Percentiles rank a stretch among this genome's conserved stretches.
Conservation (phyloP, 179 eudicot genomes). For the Nepenthes alata region DNA sequence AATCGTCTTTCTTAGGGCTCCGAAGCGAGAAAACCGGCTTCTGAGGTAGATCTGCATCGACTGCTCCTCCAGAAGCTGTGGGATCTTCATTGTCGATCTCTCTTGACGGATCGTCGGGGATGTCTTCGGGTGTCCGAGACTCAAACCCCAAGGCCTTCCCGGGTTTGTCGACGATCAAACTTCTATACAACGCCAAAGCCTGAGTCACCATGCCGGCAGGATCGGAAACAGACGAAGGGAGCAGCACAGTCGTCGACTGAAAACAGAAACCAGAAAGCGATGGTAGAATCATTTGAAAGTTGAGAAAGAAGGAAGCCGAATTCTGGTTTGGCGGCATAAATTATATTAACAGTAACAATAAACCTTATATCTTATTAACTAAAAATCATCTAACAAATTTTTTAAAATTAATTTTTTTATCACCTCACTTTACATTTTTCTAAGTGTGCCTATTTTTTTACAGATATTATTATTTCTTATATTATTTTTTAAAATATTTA, state of each 20-base stretch:
- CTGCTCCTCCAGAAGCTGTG: background rate
- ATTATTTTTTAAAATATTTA: too few relatives aligned
- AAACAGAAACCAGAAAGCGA: background rate
- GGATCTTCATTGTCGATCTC: constrained; percentile 9
- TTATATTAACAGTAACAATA: too few relatives aligned
- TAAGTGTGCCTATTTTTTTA: too few relatives aligned
- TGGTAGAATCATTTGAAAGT: background rate
- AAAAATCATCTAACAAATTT: too few relatives aligned
- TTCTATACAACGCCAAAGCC: constrained; percentile 57
- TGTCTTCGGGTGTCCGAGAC: constrained; percentile 1
- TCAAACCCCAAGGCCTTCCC: constrained; percentile 7
- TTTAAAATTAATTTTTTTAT: too few relatives aligned
- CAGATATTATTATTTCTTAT: too few relatives aligned
- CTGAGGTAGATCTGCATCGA: constrained; percentile 3
- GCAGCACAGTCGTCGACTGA: constrained; percentile 65
- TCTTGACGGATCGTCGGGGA: background rate
- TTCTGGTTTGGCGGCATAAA: too few relatives aligned
- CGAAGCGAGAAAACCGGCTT: constrained; percentile 34
- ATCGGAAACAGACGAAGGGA: constrained; percentile 46
- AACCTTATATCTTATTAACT: too few relatives aligned
- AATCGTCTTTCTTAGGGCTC: constrained; percentile 14
- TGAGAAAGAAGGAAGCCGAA: background rate
- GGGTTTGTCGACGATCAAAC: constrained; percentile 21
- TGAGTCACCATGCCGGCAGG: constrained; percentile 57
- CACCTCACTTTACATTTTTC: too few relatives aligned